phyloP scores from a whole-genome alignment of 75 land plant species.

The Selaginella moellendorffii region DNA sequence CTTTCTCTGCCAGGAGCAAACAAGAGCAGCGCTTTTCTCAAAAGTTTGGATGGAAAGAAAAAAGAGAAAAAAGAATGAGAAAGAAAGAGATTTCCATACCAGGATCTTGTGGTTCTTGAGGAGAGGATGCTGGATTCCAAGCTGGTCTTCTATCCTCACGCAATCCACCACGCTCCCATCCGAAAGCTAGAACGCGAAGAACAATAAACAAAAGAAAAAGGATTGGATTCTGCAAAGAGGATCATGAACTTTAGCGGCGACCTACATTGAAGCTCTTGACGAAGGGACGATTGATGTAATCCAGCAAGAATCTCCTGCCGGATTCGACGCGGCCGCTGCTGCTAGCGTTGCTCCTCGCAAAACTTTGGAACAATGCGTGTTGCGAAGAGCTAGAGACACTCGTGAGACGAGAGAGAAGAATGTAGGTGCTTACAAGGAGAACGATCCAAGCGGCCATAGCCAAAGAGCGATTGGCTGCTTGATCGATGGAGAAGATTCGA shows the following conservation, averaged over 20 bases:
- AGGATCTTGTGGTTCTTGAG: constrained; percentile 2
- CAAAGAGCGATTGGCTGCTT: too few relatives aligned
- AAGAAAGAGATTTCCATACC: not conserved
- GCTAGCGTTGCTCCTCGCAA: too few relatives aligned
- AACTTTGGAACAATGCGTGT: too few relatives aligned
- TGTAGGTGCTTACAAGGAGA: too few relatives aligned
- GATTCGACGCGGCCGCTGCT: too few relatives aligned
- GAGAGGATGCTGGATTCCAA: not conserved
- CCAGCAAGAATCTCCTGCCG: too few relatives aligned
- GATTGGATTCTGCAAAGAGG: not conserved
- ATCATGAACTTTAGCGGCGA: not conserved
- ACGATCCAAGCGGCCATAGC: too few relatives aligned
- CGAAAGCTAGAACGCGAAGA: constrained; percentile 1
- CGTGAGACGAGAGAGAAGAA: too few relatives aligned
- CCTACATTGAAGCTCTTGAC: not conserved
- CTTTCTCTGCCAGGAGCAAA: constrained; percentile 3
- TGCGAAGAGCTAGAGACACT: too few relatives aligned
- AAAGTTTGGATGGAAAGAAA: too few relatives aligned
- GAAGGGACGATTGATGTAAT: not conserved
- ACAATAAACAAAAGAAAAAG: too few relatives aligned
- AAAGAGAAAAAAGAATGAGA: not conserved
- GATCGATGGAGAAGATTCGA: too few relatives aligned
- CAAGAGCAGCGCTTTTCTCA: not conserved
- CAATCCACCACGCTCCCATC: constrained; percentile 8
- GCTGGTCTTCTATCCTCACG: constrained; percentile 2